Base-by-base conservation (phyloP, 257 asterid genomes). In the Plantago major region DNA sequence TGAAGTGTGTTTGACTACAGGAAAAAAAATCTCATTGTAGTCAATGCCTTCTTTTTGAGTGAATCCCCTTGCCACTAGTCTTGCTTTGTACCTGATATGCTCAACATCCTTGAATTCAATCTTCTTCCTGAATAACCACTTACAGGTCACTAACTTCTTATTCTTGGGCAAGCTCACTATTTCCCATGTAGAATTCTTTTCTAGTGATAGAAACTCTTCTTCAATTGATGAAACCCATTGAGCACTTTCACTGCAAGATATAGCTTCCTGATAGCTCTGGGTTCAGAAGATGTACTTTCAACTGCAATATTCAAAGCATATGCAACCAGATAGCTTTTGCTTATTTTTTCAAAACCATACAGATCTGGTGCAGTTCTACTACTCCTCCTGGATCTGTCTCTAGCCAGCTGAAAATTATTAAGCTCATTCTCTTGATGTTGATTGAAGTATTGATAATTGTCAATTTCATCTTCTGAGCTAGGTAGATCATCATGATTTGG, bases 21-120 rank as follows among this genome's bases (percentile, higher is more conserved):
- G 62, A 5, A 46, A 57, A 9, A 57, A 57, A 8, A 57, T 33
- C 11, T 57, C 46, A 37, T 37, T 57, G 30, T 10, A 59, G 26
- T 59, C 52, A 6, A 59, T 26, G 2, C 51, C 64, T 8, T 59
- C 64, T 16, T n/a, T 59, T 9, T 59, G 51, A 11, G 42, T 18
- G 15, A 59, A 42, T 16, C 64, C 33, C 15, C 64, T 16, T 9
- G 64, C 64, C 15, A 54, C 43, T 5, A 54, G 43, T 6, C 42
- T 54, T 2, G 59, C 59, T 30, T 54, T 54, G 3, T 18, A 53
- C 15, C 42, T 53, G 3, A 11, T 13, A 8, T 19, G 11, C 10
- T 22, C 15, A 0, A 0, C 8, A 2, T 5, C 22, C 0, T 40
- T 7, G 6, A 28, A 10, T 4, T 26, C 58, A 17, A 8, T 10